These are phyloP conservation scores for Anisodus acutangulus DNA, from an alignment of 257 asterid species.

Conservation along the genomic window DNA sequence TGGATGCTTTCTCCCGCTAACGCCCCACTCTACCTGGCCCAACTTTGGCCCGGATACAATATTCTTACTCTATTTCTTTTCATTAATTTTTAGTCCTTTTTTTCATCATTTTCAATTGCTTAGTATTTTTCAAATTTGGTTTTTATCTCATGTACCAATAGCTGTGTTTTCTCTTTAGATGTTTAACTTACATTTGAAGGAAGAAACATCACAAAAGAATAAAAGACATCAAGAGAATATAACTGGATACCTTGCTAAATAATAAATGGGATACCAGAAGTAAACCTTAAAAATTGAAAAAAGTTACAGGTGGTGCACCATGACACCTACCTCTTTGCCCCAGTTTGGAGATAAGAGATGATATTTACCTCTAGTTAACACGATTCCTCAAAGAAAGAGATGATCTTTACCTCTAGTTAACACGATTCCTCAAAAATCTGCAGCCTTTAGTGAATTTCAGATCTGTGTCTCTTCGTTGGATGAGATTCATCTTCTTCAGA, in stretches of 20 bases:
- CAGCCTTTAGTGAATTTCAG: too few species aligned
- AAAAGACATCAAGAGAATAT: neutral
- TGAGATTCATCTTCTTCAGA: too few species aligned
- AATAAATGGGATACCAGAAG: neutral
- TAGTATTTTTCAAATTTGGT: neutral
- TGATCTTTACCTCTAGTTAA: neutral
- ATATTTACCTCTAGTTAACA: neutral
- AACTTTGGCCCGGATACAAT: conserved; percentile 2
- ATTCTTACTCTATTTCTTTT: neutral
- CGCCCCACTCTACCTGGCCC: neutral
- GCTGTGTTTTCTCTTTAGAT: neutral
- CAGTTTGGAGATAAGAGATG: neutral
- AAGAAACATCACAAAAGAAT: neutral
- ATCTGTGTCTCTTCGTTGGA: too few species aligned
- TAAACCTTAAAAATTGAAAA: neutral
- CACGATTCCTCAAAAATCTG: too few species aligned
- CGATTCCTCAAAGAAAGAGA: too few species aligned
- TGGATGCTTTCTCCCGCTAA: neutral
- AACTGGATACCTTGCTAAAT: neutral
- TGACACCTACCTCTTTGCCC: neutral
- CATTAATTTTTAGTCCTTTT: neutral
- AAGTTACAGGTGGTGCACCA: neutral
- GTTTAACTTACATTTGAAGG: neutral
- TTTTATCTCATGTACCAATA: neutral
- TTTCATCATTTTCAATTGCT: neutral